A percentile compares a stretch with the other conserved stretches of the same genome.
These are phyloP conservation scores for Rhodofomes roseus DNA, from an alignment of 1,284 basidiomycete species.

Conservation along the genomic window DNA sequence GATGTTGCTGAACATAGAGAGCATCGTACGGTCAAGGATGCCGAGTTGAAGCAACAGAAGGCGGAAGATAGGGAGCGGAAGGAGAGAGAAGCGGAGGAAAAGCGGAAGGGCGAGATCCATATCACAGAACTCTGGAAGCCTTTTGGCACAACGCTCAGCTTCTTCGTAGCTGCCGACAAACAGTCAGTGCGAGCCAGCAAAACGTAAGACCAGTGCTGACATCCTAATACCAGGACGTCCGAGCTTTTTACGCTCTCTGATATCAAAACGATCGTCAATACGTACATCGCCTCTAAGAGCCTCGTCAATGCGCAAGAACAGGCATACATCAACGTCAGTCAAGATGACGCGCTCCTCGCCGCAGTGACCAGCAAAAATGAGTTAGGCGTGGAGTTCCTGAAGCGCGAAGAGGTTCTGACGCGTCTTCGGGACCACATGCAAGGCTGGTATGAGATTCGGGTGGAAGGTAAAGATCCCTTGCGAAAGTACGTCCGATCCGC, in stretches of 20 bases:
- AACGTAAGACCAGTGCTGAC: background rate
- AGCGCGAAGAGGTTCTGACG: constrained; percentile 64
- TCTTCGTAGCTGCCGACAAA: constrained; percentile 61
- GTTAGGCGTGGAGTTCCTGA: constrained; percentile 50
- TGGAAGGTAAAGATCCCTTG: constrained; percentile 47
- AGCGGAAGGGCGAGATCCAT: constrained; percentile 43
- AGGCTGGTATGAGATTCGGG: constrained; percentile 60
- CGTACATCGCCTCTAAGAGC: constrained; percentile 57
- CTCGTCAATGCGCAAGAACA: constrained; percentile 67
- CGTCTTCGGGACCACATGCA: constrained; percentile 65
- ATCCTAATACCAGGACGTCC: constrained; percentile 39
- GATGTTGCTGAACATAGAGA: constrained; percentile 47
- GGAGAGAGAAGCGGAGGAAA: constrained; percentile 41
- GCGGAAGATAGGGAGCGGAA: constrained; percentile 46
- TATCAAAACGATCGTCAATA: constrained; percentile 53
- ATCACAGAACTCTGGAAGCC: constrained; percentile 79
- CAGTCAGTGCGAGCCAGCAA: constrained; percentile 37
- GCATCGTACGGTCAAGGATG: constrained; percentile 61
- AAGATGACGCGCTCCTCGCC: constrained; percentile 40
- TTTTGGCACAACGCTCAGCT: constrained; percentile 44
- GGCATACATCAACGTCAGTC: constrained; percentile 68
- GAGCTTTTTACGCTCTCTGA: constrained; percentile 53
- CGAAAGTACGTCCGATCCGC: constrained; percentile 44
- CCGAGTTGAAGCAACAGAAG: constrained; percentile 54
- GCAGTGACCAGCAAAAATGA: constrained; percentile 49